phyloP scores from a whole-genome alignment of 192 early-diverging fungal genomes.

The Dispira simplex region DNA sequence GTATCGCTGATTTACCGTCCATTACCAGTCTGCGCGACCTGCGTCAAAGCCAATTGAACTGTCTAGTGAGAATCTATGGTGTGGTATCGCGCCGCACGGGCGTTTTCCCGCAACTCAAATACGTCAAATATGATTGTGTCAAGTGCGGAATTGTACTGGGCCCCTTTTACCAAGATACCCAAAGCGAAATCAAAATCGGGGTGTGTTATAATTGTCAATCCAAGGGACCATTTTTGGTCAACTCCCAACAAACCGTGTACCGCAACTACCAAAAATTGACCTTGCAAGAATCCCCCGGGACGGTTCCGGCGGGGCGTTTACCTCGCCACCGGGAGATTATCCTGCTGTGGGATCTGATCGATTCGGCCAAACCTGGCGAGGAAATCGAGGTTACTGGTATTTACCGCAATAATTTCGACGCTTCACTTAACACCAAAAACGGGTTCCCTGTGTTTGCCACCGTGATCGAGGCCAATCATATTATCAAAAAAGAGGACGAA shows the following conservation, averaged over 20 bases:
- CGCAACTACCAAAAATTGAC: slow-evolving; percentile 95
- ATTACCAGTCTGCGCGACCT: slow-evolving; percentile 75
- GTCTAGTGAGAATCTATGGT: slow-evolving; percentile 76
- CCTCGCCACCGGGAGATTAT: slow-evolving; percentile 91
- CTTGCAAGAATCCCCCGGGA: slow-evolving; percentile 89
- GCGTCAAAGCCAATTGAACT: slow-evolving; percentile 83
- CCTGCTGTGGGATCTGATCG: slow-evolving; percentile 90
- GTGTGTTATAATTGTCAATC: slow-evolving; percentile 81
- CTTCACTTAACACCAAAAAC: slow-evolving; percentile 68
- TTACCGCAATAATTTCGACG: slow-evolving; percentile 92
- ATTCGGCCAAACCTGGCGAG: slow-evolving; percentile 89
- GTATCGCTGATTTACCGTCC: slow-evolving; percentile 79
- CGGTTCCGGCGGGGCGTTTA: slow-evolving; percentile 85
- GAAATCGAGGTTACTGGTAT: slow-evolving; percentile 91
- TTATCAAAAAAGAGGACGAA: slow-evolving; percentile 75
- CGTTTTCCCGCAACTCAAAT: slow-evolving; percentile 95
- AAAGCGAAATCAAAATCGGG: slow-evolving; percentile 67
- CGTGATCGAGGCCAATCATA: slow-evolving; percentile 93
- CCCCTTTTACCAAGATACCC: slow-evolving; percentile 87
- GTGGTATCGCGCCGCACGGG: slow-evolving; percentile 87
- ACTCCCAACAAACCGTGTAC: slow-evolving; percentile 92
- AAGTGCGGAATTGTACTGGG: slow-evolving; percentile 86
- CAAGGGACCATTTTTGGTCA: slow-evolving; percentile 80
- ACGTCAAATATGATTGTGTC: slow-evolving; percentile 88
- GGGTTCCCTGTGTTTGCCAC: slow-evolving; percentile 97